phyloP scores from a whole-genome alignment of 441 rosid genomes.

The Jatropha podagrica region DNA sequence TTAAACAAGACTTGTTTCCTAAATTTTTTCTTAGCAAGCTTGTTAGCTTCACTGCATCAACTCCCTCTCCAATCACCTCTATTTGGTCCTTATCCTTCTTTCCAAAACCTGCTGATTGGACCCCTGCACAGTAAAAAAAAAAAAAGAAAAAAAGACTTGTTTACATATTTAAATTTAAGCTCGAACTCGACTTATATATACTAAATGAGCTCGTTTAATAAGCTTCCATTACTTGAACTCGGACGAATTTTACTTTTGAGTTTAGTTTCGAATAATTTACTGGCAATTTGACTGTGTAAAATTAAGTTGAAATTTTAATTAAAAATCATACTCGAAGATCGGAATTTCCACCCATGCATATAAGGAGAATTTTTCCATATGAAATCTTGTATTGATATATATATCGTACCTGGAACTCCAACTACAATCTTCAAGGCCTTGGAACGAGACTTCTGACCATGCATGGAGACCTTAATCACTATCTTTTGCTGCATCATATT shows the following conservation, averaged over 20 bases:
- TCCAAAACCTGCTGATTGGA: constrained; percentile 25
- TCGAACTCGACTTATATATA: too few species aligned
- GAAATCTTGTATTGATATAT: not conserved
- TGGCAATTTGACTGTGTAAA: too few species aligned
- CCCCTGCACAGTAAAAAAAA: constrained; percentile 16
- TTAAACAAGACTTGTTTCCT: not conserved
- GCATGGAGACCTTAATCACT: not conserved
- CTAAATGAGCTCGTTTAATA: too few species aligned
- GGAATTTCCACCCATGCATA: too few species aligned
- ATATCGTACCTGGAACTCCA: not conserved
- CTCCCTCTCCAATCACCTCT: constrained; percentile 21
- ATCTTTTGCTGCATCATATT: not conserved
- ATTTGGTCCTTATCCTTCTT: constrained; percentile 26
- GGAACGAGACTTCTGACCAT: not conserved
- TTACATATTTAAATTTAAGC: too few species aligned
- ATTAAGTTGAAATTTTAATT: too few species aligned
- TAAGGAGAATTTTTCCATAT: too few species aligned
- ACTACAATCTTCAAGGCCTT: not conserved
- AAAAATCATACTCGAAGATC: too few species aligned
- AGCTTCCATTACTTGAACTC: too few species aligned
- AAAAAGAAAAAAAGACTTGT: too few species aligned
- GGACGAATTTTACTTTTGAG: too few species aligned
- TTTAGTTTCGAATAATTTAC: too few species aligned
- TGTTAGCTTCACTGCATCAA: constrained; percentile 28
- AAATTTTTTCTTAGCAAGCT: constrained; percentile 24